Conservation (phyloP, 441 rosid species). For the Metrosideros polymorpha region DNA sequence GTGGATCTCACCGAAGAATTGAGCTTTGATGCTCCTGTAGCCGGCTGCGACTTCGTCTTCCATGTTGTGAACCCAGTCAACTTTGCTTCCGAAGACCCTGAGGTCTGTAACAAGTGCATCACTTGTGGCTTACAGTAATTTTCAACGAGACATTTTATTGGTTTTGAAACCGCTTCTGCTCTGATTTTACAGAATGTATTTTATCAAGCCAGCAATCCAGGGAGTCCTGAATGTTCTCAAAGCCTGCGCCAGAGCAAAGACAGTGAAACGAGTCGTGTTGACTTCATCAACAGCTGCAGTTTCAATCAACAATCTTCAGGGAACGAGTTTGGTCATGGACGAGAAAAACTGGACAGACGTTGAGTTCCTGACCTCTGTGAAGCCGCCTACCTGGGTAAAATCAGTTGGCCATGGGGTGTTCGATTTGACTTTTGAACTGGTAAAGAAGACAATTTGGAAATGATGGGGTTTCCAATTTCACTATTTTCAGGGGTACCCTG, state of each 20-base stretch:
- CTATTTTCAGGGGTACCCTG: slow-evolving; percentile 55
- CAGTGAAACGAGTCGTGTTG: slow-evolving; percentile 64
- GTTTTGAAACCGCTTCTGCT: background rate
- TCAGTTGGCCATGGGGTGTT: background rate
- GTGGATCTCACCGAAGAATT: slow-evolving; percentile 68
- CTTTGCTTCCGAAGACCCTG: slow-evolving; percentile 84
- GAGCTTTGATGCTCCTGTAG: slow-evolving; percentile 44
- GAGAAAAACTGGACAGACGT: slow-evolving; percentile 69
- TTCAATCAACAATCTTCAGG: slow-evolving; percentile 45
- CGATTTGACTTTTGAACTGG: background rate
- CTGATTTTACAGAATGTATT: slow-evolving; percentile 43
- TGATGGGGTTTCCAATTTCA: background rate
- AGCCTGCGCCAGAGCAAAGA: slow-evolving; percentile 47
- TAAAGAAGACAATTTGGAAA: background rate
- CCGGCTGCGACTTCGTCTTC: slow-evolving; percentile 64
- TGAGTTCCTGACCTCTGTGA: slow-evolving; percentile 48
- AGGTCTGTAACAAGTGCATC: slow-evolving; percentile 28
- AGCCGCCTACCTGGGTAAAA: slow-evolving; percentile 79
- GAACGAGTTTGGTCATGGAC: slow-evolving; percentile 49
- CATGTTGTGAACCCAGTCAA: slow-evolving; percentile 88
- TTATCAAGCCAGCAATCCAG: slow-evolving; percentile 80
- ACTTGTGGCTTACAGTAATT: background rate
- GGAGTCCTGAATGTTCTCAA: slow-evolving; percentile 73
- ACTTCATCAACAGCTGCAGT: slow-evolving; percentile 89
- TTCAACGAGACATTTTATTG: background rate